Conservation (phyloP, 2,329 filamentous ascomycete genomes). For the Trichoderma koningiopsis region DNA sequence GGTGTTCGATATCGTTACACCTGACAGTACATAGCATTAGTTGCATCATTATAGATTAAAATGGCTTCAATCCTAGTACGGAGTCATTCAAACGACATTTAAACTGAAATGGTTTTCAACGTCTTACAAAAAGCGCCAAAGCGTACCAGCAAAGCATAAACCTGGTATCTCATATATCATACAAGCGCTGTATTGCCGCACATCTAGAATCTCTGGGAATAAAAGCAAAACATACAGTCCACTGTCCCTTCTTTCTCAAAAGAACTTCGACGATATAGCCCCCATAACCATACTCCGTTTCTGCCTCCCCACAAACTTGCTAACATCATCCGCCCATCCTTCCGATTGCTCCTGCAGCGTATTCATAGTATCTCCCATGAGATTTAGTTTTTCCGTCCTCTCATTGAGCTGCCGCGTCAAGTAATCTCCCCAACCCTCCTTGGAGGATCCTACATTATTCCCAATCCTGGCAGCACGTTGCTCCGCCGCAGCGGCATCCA, state of each 20-base stretch:
- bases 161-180: not conserved
- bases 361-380: conserved; percentile 85
- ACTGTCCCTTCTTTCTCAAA: not conserved
- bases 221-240: not conserved
- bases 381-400: conserved; percentile 80
- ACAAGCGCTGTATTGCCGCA: not conserved
- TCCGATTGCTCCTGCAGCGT: conserved; percentile 77
- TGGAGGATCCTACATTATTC: conserved; percentile 36
- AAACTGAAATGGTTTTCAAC: not conserved
- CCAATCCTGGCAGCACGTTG: conserved; percentile 58
- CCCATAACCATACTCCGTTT: conserved; percentile 73
- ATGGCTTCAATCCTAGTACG: no score
- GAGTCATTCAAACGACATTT: no score
- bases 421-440: conserved; percentile 75
- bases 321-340: conserved; percentile 84
- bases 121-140: not conserved
- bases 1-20: no score
- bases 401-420: conserved; percentile 87
- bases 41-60: no score
- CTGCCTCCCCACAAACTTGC: conserved; percentile 82
- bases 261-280: conserved; percentile 8
- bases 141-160: not conserved
- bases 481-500: conserved; percentile 76
- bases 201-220: not conserved
- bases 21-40: no score